These are phyloP conservation scores for Monosporascus cannonballus DNA, from an alignment of 2,329 filamentous ascomycete genomes.

Conservation along the genomic window DNA sequence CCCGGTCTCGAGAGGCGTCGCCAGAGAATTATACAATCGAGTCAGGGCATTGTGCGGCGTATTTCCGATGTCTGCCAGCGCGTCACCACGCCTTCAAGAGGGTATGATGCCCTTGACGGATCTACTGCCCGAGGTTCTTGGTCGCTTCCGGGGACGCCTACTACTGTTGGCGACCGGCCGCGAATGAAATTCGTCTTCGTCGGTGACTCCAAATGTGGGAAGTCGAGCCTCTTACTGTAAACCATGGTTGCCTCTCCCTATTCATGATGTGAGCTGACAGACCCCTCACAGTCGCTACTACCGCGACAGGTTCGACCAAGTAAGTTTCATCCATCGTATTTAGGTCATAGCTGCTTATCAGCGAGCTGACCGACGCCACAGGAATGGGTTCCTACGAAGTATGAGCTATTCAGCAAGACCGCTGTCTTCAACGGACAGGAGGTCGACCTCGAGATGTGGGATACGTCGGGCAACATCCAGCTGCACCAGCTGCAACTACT, in stretches of 20 bases:
- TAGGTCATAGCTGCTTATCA: neutral
- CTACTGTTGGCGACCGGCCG: constrained; percentile 10
- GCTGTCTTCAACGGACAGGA: constrained; percentile 15
- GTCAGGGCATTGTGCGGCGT: constrained; percentile 11
- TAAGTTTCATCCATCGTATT: constrained; percentile 4
- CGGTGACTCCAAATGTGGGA: constrained; percentile 23
- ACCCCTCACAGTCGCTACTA: constrained; percentile 20
- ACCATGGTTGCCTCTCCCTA: neutral
- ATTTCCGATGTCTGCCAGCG: constrained; percentile 15
- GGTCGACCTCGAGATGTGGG: constrained; percentile 26
- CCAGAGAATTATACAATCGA: constrained; percentile 6
- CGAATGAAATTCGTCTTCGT: constrained; percentile 26
- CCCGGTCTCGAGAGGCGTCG: constrained; percentile 6
- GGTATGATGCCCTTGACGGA: neutral
- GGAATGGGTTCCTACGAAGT: constrained; percentile 18
- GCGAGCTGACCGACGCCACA: neutral
- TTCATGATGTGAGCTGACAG: neutral
- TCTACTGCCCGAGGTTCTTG: constrained; percentile 5
- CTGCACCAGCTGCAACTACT: constrained; percentile 22
- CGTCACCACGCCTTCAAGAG: constrained; percentile 5
- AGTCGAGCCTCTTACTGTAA: constrained; percentile 25
- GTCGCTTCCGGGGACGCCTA: constrained; percentile 11
- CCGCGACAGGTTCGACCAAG: constrained; percentile 15
- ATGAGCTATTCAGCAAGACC: constrained; percentile 23
- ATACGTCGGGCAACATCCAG: constrained; percentile 20